Conservation (phyloP, 2,329 filamentous ascomycete species). For the Claviceps capensis region DNA sequence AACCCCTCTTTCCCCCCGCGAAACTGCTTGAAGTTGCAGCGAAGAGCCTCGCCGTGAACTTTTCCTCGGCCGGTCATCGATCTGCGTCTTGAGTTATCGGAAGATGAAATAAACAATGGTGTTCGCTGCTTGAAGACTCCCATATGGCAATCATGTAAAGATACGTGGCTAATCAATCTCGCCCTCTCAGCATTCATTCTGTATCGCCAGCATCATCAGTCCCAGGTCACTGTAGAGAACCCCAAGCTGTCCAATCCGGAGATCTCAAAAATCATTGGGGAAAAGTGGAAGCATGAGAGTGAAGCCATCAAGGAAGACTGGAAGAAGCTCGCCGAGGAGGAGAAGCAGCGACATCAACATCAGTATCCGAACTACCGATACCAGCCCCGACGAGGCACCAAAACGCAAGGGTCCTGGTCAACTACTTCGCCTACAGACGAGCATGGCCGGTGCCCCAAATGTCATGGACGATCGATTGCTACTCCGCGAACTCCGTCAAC, state of each 20-base stretch:
- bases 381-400: conserved; percentile 58
- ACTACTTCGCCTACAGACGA: conserved; percentile 30
- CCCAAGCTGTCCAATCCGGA: conserved; percentile 90
- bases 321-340: conserved; percentile 83
- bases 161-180: conserved; percentile 12
- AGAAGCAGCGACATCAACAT: conserved; percentile 77
- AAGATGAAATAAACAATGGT: not conserved
- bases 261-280: conserved; percentile 92
- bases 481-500: conserved; percentile 46
- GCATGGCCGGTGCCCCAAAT: conserved; percentile 52
- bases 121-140: not conserved
- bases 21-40: not conserved
- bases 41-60: not conserved
- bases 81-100: too few relatives aligned
- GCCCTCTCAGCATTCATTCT: conserved; percentile 73
- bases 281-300: conserved; percentile 73
- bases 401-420: conserved; percentile 17
- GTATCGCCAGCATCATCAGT: conserved; percentile 87
- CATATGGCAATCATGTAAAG: not conserved
- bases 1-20: not conserved
- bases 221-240: conserved; percentile 63
- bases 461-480: conserved; percentile 53
- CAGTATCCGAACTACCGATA: conserved; percentile 93
- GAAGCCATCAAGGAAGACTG: conserved; percentile 68
- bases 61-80: not conserved